phyloP scores from a whole-genome alignment of 805 yeast genomes.

The Teunomyces gatunensis region DNA sequence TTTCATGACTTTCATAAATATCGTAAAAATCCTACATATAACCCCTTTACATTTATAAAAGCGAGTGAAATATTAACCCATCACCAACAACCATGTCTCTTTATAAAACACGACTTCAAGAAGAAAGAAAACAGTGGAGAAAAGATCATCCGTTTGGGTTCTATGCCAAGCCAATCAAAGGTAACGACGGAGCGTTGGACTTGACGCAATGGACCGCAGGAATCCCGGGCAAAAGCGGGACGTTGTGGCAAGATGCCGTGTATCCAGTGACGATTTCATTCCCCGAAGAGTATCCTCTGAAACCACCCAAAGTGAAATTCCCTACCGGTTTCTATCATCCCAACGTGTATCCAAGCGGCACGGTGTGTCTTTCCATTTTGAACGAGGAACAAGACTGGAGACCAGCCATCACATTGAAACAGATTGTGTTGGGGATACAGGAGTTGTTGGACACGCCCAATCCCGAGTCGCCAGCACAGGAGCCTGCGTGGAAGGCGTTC shows the following conservation, averaged over 20 bases:
- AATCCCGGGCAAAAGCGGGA: constrained; percentile 86
- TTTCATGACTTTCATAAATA: too few relatives aligned
- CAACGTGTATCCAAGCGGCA: constrained; percentile 96
- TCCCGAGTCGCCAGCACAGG: constrained; percentile 96
- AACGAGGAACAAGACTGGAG: constrained; percentile 98
- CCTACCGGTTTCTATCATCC: constrained; percentile 95
- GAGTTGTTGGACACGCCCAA: constrained; percentile 88
- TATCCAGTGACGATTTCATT: constrained; percentile 80
- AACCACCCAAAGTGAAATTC: constrained; percentile 92
- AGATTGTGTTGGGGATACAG: constrained; percentile 87
- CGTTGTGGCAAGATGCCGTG: constrained; percentile 88
- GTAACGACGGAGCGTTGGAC: constrained; percentile 80
- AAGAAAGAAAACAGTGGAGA: constrained; percentile 97
- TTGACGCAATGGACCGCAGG: constrained; percentile 91
- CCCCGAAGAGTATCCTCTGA: constrained; percentile 91
- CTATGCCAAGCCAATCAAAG: constrained; percentile 83
- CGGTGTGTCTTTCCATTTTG: constrained; percentile 86
- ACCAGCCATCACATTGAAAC: constrained; percentile 91
- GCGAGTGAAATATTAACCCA: not conserved
- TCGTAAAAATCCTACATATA: too few relatives aligned
- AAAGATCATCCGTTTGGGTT: constrained; percentile 98
- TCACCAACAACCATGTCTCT: constrained; percentile 39
- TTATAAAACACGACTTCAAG: constrained; percentile 82
- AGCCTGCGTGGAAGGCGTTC: constrained; percentile 91
- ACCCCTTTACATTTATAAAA: too few relatives aligned